Evolutionary conservation across 1,284 basidiomycete genomes (phyloP), one percentile per base, ranked within the genome.

Genomic region (Pseudozyma sp.): DNA sequence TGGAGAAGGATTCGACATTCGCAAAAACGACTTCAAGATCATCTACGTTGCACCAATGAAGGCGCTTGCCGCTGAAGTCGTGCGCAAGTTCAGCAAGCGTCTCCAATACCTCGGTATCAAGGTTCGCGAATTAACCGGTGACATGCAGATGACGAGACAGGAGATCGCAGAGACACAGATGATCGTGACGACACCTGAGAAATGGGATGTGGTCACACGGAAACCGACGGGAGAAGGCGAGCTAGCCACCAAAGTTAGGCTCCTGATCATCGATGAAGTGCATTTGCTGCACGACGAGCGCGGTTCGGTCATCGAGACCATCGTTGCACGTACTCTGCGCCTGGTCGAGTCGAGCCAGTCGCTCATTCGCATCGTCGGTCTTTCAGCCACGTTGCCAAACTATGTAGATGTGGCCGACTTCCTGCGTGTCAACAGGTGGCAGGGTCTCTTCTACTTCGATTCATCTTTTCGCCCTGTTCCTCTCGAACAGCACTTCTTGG

Each of bases 1-100:
- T 2, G 68, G 47, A 1, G 64, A 70, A n/a, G 72, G 73, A 21
- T 80, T 83, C 48, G 72, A 76, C 38, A 81, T 85, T 47, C 62
- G 58, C 47, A 63, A 60, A 31, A 70, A 80, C 52, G 81, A 85
- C 36, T 99, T 98, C 88, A 99, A 99, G 86, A 91, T 99, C 65
- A 94, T 99, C 60, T 99, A 99, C 81, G 97, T 99, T 39, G 97
- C 97, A 10, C 97, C 97, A 0, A 99, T 99, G 95, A 99, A 99
- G 85, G 97, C 97, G 3, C 87, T 99, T 38, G 97, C 96, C 0
- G 90, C 95, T 2, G 97, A 99, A 83, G 95, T 99, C 74, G 93
- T 94, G 8, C 90, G 93, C 59, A 99, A 99, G 85, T 89, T 99
- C 40, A 89, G 91, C 34, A 97, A 92, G 87, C 89, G 97, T 42